These are phyloP conservation scores for Schwanniomyces vanrijiae DNA, from an alignment of 805 yeast genomes.

Conservation along the genomic window DNA sequence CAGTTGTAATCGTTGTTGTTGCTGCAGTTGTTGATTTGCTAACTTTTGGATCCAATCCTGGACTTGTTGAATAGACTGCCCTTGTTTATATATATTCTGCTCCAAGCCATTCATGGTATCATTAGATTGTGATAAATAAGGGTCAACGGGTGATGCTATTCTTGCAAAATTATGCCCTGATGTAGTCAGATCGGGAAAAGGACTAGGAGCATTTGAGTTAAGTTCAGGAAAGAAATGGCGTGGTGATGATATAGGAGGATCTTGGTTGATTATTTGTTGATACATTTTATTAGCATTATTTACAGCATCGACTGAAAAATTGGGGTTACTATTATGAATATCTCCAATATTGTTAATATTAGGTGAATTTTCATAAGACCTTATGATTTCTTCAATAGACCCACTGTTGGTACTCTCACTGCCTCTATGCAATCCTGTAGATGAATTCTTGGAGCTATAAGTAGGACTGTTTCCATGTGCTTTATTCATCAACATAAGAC, in stretches of 20 bases:
- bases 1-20: conserved; percentile 12
- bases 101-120: conserved; percentile 42
- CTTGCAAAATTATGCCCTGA: conserved; percentile 5
- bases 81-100: conserved; percentile 47
- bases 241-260: conserved; percentile 24
- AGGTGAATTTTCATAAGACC: conserved; percentile 23
- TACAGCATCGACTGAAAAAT: conserved; percentile 3
- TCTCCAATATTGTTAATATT: neutral
- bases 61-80: conserved; percentile 53
- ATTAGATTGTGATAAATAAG: conserved; percentile 6
- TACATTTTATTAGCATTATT: conserved; percentile 26
- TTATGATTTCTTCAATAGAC: conserved; percentile 29
- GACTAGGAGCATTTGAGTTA: conserved; percentile 6
- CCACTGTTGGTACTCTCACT: conserved; percentile 9
- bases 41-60: conserved; percentile 54
- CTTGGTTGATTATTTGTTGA: conserved; percentile 31
- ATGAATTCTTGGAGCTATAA: conserved; percentile 6
- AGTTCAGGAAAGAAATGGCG: conserved; percentile 35
- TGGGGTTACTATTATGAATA: conserved; percentile 4
- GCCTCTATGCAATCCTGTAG: conserved; percentile 1
- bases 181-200: conserved; percentile 3
- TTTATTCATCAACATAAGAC: conserved; percentile 42
- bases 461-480: conserved; percentile 25
- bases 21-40: conserved; percentile 21
- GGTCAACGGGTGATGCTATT: conserved; percentile 1